Conservation (phyloP, 1,139 yeast genomes). For the Arxiozyma telluris region DNA sequence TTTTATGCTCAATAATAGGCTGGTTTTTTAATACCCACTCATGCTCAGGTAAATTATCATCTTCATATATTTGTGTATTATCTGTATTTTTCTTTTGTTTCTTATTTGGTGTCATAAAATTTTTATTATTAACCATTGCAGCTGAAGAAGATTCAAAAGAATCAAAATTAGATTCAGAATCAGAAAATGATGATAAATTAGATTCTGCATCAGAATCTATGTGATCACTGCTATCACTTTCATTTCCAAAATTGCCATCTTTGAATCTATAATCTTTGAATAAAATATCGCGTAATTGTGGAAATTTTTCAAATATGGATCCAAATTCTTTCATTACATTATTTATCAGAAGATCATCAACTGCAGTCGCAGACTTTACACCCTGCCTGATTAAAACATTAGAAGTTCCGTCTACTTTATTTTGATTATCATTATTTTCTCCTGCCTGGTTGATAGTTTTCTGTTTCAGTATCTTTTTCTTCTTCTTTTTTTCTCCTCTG, state of each 20-base stretch:
- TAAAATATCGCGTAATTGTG: conserved; percentile 17
- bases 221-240: not conserved
- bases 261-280: conserved; percentile 5
- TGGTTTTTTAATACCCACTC: conserved; percentile 23
- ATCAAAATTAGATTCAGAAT: not conserved
- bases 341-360: conserved; percentile 1
- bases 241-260: not conserved
- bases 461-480: not conserved
- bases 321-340: conserved; percentile 16
- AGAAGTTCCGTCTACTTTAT: not conserved
- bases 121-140: not conserved
- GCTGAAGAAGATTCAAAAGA: not conserved
- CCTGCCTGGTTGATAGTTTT: not conserved
- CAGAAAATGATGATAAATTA: not conserved
- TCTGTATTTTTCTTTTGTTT: conserved; percentile 1
- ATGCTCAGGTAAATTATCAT: conserved; percentile 12
- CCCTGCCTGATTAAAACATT: too few relatives aligned
- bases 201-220: not conserved
- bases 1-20: conserved; percentile 25
- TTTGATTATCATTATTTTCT: not conserved
- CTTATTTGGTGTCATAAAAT: not conserved
- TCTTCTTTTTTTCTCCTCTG: not conserved
- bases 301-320: conserved; percentile 16
- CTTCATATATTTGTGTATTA: not conserved
- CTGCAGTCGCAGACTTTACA: too few relatives aligned